A percentile compares a stretch with the other conserved stretches of the same genome.
These are phyloP conservation scores for Prunus mira DNA, from an alignment of 306 rosid species.

Conservation along the genomic window DNA sequence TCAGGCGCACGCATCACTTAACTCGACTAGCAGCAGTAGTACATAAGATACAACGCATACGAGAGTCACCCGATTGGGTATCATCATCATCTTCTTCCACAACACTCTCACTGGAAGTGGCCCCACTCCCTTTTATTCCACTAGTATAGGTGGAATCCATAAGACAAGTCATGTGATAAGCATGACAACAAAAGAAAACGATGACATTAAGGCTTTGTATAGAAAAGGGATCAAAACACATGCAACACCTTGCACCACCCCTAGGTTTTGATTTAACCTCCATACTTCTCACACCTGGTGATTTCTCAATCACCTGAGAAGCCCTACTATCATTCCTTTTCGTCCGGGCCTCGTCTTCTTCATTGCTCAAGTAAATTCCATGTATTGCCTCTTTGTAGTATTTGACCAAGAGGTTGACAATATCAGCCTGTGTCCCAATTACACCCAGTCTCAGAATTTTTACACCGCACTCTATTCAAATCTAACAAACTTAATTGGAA, in stretches of 20 bases:
- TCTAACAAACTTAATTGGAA: conserved; percentile 3
- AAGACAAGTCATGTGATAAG: conserved; percentile 64
- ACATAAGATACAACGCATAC: conserved; percentile 92
- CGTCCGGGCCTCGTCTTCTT: conserved; percentile 61
- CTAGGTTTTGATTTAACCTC: conserved; percentile 72
- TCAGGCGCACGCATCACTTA: conserved; percentile 11
- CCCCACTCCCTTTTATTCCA: conserved; percentile 30
- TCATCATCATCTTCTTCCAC: conserved; percentile 38
- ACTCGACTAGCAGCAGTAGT: conserved; percentile 84
- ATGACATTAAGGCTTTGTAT: conserved; percentile 75
- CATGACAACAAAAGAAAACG: conserved; percentile 74
- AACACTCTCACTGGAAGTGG: conserved; percentile 41
- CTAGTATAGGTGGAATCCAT: conserved; percentile 63
- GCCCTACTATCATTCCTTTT: conserved; percentile 48
- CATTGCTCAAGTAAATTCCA: conserved; percentile 73
- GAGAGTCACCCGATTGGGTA: conserved; percentile 38
- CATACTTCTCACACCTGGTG: conserved; percentile 41
- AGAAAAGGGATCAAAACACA: conserved; percentile 88
- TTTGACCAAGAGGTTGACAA: conserved; percentile 79
- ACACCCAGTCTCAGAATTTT: conserved; percentile 26
- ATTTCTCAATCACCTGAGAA: conserved; percentile 53
- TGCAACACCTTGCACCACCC: conserved; percentile 98
- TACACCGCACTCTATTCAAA: conserved; percentile 1
- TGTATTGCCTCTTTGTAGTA: conserved; percentile 90
- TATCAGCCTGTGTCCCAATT: conserved; percentile 65